Evolutionary conservation across 2,329 filamentous ascomycete genomes (phyloP), one percentile per base, ranked within the genome.

Genomic region (Penicillium palitans): DNA sequence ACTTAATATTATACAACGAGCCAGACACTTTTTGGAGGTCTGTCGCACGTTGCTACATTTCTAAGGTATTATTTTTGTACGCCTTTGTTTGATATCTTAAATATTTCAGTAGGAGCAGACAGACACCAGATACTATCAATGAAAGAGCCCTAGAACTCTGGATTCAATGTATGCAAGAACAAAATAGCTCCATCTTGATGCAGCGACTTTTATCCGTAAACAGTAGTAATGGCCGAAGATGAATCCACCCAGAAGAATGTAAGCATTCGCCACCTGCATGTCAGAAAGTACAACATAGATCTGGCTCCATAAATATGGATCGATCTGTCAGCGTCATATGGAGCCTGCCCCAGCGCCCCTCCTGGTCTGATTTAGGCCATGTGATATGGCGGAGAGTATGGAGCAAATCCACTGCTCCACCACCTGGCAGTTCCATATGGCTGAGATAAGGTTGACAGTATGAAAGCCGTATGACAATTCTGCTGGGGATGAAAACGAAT

Each of bases 351-450:
- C 61, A 59, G 52, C 35, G 64, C 61, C 64, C 62, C 64, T 62
- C 51, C 35, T 42, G 40, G n/a, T 40, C 27, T 48, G 50, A 51
- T 49, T 62, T 58, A 54, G 44, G 15, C 33, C 39, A 57, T 61
- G 57, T 62, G 60, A 59, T 52, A 19, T 33, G 40, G 35, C 33
- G 31, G 58, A 55, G 58, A 17, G 46, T 53, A 62, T 59, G 62
- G 59, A 50, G 46, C 46, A 44, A 56, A 51, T 19, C 48, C 47
- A 56, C 52, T 51, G 35, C 62, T 66, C 63, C 62, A 66, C 61
- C 50, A n/a, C n/a, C n/a, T n/a, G n/a, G n/a, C n/a, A 58, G 58
- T 58, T 51, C 64, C 64, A 61, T 56, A 39, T 62, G 57, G 49
- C 57, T 55, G 46, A 52, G 19, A 37, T 41, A 48, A 48, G 15